Evolutionary conservation across 352 stramenopile genomes (phyloP).

Genomic region (Phytopythium vexans): DNA sequence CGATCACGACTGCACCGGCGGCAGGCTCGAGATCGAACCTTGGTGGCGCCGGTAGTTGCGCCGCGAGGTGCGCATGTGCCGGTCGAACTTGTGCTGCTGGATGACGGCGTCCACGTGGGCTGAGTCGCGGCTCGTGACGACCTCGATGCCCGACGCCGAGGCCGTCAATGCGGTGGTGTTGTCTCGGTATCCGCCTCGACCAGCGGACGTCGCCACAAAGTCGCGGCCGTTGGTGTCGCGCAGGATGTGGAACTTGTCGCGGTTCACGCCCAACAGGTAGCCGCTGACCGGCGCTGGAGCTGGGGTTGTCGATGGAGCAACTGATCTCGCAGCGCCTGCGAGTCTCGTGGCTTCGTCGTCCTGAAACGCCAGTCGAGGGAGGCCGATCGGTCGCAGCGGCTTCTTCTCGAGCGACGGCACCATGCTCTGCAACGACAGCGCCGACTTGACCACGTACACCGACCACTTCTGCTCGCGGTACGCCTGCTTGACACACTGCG

Average conservation of each 20-base stretch:
- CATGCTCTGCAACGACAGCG: constrained; percentile 59
- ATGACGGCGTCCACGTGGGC: constrained; percentile 37
- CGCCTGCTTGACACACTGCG: constrained; percentile 50
- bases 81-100: constrained; percentile 67
- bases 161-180: no score
- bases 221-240: constrained; percentile 3
- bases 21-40: constrained; percentile 15
- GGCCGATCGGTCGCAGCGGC: constrained; percentile 48
- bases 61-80: constrained; percentile 61
- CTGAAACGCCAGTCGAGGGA: constrained; percentile 44
- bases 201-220: not conserved
- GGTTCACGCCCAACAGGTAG: constrained; percentile 1
- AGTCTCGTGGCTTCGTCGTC: constrained; percentile 12
- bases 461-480: constrained; percentile 69
- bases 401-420: constrained; percentile 71
- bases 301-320: not conserved
- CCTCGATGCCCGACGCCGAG: not conserved
- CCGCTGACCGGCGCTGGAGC: not conserved
- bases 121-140: constrained; percentile 3
- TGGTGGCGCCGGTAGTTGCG: constrained; percentile 51
- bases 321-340: not conserved
- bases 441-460: constrained; percentile 66
- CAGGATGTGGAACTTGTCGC: constrained; percentile 9
- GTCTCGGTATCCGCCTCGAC: no score
- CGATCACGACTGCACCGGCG: constrained; percentile 16